These are phyloP conservation scores for Botrytis byssoidea DNA, from an alignment of 2,329 filamentous ascomycete genomes.

Conservation along the genomic window DNA sequence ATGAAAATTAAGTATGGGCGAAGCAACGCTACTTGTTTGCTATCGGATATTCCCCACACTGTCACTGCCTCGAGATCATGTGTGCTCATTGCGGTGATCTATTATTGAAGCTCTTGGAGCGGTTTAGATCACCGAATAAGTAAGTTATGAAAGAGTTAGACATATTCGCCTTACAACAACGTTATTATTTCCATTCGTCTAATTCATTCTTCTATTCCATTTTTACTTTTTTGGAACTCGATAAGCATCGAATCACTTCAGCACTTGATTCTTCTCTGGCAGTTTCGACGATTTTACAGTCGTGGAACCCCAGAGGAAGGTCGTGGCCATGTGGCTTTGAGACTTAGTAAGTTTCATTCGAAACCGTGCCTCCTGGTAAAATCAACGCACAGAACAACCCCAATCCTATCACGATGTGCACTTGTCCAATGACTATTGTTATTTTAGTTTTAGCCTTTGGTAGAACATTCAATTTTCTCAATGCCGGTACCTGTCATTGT, in stretches of 20 bases:
- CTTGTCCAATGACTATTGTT: neutral
- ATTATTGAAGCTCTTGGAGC: neutral
- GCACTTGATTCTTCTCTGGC: neutral
- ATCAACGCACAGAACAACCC: conserved; percentile 2
- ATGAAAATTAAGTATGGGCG: neutral
- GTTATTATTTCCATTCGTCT: neutral
- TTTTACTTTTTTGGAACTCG: neutral
- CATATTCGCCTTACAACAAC: neutral
- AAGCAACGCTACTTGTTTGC: neutral
- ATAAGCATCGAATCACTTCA: conserved; percentile 12
- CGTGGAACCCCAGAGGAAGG: neutral
- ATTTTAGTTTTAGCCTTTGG: neutral
- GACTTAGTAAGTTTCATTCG: conserved; percentile 22
- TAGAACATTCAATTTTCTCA: neutral
- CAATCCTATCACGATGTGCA: neutral
- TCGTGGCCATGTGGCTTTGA: conserved; percentile 9
- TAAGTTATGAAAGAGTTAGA: neutral
- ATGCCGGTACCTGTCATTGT: conserved; percentile 16
- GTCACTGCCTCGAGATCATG: neutral
- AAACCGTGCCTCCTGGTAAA: conserved; percentile 16
- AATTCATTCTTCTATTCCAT: neutral
- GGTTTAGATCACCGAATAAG: neutral
- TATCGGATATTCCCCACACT: neutral
- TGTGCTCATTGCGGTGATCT: neutral
- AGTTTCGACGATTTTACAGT: neutral